Evolutionary conservation across 1,284 basidiomycete genomes (phyloP).

Genomic region (Tylopilus orsonianus): DNA sequence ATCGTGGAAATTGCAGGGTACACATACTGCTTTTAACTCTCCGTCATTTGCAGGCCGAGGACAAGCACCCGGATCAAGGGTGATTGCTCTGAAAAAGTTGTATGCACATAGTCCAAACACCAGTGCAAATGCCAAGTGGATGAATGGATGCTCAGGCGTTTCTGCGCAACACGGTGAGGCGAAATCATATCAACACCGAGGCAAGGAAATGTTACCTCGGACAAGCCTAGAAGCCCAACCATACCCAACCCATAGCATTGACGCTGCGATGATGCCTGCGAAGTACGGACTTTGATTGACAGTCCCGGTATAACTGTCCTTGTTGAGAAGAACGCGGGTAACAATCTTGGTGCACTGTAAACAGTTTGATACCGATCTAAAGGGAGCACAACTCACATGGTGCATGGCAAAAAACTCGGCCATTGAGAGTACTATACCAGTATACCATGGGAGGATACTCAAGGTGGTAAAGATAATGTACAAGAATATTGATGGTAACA

Average conservation of each 20-base stretch:
- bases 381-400: constrained; percentile 57
- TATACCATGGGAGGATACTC: constrained; percentile 86
- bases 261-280: constrained; percentile 83
- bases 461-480: constrained; percentile 84
- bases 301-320: constrained; percentile 72
- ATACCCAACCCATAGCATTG: constrained; percentile 85
- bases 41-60: constrained; percentile 76
- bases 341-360: constrained; percentile 55
- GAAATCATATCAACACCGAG: neutral
- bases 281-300: constrained; percentile 87
- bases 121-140: constrained; percentile 77
- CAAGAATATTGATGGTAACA: constrained; percentile 77
- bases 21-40: constrained; percentile 78
- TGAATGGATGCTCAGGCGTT: constrained; percentile 71
- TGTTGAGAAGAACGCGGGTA: constrained; percentile 79
- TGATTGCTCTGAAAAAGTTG: constrained; percentile 89
- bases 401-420: constrained; percentile 92
- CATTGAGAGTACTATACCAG: constrained; percentile 76
- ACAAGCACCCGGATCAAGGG: constrained; percentile 88
- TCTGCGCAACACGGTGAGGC: constrained; percentile 41
- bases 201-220: constrained; percentile 44
- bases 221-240: constrained; percentile 79
- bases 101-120: constrained; percentile 73
- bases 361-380: neutral
- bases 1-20: neutral